Conservation (phyloP, 2,329 filamentous ascomycete genomes). For the Taxawa tesnikishii region DNA sequence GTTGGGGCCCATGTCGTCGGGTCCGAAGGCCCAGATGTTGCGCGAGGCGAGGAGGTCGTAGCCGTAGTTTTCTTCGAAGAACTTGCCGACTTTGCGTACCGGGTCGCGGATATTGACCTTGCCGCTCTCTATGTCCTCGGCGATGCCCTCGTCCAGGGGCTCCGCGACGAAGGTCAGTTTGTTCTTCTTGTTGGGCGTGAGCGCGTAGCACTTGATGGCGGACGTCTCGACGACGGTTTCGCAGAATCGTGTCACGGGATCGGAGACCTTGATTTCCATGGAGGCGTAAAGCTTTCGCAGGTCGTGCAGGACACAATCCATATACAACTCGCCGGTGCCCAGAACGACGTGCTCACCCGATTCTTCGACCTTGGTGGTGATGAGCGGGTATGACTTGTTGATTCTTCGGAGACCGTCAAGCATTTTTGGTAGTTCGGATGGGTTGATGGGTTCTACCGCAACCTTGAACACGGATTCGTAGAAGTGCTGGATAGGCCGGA, state of each 20-base stretch:
- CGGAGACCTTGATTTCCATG: slow-evolving; percentile 98
- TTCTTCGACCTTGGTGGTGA: slow-evolving; percentile 95
- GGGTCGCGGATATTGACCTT: slow-evolving; percentile 87
- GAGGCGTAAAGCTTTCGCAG: slow-evolving; percentile 87
- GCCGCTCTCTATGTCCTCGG: slow-evolving; percentile 84
- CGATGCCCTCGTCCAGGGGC: slow-evolving; percentile 86
- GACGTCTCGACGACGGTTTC: slow-evolving; percentile 97
- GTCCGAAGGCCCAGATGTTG: slow-evolving; percentile 97
- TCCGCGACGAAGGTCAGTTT: slow-evolving; percentile 98
- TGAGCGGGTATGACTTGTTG: slow-evolving; percentile 93
- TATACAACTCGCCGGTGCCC: slow-evolving; percentile 96
- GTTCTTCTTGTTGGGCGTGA: slow-evolving; percentile 99
- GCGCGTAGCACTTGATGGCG: slow-evolving; percentile 93
- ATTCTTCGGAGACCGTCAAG: slow-evolving; percentile 90
- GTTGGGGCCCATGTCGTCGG: slow-evolving; percentile 88
- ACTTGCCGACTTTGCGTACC: slow-evolving; percentile 84
- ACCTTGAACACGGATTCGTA: slow-evolving; percentile 97
- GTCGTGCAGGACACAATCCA: slow-evolving; percentile 97
- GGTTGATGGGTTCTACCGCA: slow-evolving; percentile 94
- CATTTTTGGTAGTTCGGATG: slow-evolving; percentile 97
- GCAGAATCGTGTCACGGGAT: slow-evolving; percentile 93
- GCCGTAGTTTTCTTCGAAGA: slow-evolving; percentile 93
- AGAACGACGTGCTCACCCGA: slow-evolving; percentile 92
- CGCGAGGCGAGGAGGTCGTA: slow-evolving; percentile 91
- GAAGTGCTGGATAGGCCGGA: slow-evolving; percentile 84